Evolutionary conservation across 345 rosid genomes (phyloP).

Genomic region (Camelina hispida): DNA sequence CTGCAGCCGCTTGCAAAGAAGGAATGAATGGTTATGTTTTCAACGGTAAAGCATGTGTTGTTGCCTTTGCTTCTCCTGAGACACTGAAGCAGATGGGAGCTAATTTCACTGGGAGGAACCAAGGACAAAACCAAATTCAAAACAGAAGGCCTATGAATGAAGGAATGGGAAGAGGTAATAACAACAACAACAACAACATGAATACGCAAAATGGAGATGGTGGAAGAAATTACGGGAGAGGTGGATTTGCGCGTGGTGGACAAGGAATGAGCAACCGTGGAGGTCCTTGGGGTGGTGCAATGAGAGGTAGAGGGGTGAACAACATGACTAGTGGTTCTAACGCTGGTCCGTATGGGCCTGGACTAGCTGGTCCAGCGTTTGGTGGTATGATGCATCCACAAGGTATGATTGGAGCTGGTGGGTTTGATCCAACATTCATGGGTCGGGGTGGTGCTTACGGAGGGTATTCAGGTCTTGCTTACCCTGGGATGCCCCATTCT

Average conservation of each 20-base stretch:
- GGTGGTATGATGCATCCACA: conserved; percentile 86
- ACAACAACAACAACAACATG: conserved; percentile 48
- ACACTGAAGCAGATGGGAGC: conserved; percentile 86
- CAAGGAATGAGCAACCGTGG: conserved; percentile 66
- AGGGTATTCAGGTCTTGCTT: conserved; percentile 76
- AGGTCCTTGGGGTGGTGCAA: conserved; percentile 68
- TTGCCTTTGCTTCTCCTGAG: conserved; percentile 85
- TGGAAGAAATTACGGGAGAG: conserved; percentile 78
- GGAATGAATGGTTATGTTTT: conserved; percentile 75
- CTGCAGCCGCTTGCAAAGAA: conserved; percentile 82
- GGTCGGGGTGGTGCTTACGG: conserved; percentile 81
- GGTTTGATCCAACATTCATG: conserved; percentile 82
- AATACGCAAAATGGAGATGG: conserved; percentile 74
- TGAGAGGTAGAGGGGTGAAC: conserved; percentile 74
- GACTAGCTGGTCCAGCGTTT: conserved; percentile 69
- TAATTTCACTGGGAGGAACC: conserved; percentile 64
- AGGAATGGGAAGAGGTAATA: conserved; percentile 67
- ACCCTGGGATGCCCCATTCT: conserved; percentile 77
- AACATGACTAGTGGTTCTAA: conserved; percentile 63
- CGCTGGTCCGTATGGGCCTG: conserved; percentile 77
- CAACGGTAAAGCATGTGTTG: conserved; percentile 84
- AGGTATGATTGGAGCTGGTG: conserved; percentile 79
- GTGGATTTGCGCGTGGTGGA: conserved; percentile 77
- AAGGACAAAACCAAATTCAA: conserved; percentile 70
- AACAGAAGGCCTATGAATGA: conserved; percentile 74